A percentile compares a stretch with the other conserved stretches of the same genome.
phyloP scores from a whole-genome alignment of 2,329 filamentous ascomycete species.

The Chaetomiaceae sp. region DNA sequence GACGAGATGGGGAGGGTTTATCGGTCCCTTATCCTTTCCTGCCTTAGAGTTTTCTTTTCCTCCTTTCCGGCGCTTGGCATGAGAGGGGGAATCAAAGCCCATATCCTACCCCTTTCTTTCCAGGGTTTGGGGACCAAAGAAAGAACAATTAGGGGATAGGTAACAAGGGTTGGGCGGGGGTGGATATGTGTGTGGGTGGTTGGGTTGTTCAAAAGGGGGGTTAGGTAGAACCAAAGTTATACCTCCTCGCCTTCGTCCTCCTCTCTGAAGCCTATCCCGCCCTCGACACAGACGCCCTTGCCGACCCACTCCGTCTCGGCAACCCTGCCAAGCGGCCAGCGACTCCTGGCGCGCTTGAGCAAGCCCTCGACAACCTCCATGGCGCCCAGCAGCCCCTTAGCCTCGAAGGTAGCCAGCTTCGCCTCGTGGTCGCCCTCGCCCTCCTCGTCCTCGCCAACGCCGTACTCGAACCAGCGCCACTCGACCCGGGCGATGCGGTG shows the following conservation, averaged over 20 bases:
- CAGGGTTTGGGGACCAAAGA: no score
- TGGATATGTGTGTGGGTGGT: no score
- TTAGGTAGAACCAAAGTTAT: slow-evolving; percentile 11
- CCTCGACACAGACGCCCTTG: slow-evolving; percentile 64
- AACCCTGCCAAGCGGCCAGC: slow-evolving; percentile 72
- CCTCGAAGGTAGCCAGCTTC: slow-evolving; percentile 55
- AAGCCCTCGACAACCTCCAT: slow-evolving; percentile 78
- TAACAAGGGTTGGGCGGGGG: no score
- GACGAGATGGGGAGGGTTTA: no score
- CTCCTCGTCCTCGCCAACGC: slow-evolving; percentile 51
- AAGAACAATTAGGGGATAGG: no score
- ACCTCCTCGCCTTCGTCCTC: slow-evolving; percentile 55
- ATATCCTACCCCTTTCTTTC: no score
- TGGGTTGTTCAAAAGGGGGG: no score
- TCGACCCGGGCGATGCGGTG: slow-evolving; percentile 95
- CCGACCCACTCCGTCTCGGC: slow-evolving; percentile 70
- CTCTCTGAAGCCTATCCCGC: slow-evolving; percentile 54
- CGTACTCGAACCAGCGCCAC: slow-evolving; percentile 90
- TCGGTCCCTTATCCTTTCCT: no score
- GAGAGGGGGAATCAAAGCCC: no score
- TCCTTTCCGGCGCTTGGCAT: no score
- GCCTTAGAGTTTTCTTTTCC: no score
- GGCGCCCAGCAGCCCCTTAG: slow-evolving; percentile 65
- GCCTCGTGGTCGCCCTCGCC: slow-evolving; percentile 74
- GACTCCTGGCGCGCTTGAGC: slow-evolving; percentile 73